phyloP scores from a whole-genome alignment of 345 rosid species.

The Mallotus nudiflorus region DNA sequence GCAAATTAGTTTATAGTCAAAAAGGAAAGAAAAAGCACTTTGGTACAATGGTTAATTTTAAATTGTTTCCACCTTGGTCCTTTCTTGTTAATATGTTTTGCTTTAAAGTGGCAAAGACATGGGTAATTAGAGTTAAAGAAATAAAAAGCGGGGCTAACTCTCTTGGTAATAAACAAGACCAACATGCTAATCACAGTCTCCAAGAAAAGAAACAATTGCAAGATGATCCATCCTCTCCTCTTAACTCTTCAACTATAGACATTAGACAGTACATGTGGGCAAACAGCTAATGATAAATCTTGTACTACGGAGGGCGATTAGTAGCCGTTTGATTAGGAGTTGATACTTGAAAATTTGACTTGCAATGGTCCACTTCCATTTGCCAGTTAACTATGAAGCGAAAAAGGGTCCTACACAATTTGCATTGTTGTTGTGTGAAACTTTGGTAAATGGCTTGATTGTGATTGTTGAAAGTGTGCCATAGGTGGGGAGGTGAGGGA shows the following conservation, averaged over 20 bases:
- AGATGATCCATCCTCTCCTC: too few species aligned
- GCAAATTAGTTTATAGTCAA: constrained; percentile 2
- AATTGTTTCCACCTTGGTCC: too few species aligned
- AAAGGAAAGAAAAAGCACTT: background rate
- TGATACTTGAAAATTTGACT: too few species aligned
- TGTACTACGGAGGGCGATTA: background rate
- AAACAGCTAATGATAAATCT: constrained; percentile 13
- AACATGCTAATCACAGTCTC: constrained; percentile 6
- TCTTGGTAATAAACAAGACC: constrained; percentile 13
- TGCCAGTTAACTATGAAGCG: background rate
- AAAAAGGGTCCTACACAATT: constrained; percentile 1
- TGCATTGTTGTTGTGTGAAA: background rate
- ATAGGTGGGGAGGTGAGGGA: too few species aligned
- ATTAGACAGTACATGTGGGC: constrained; percentile 11
- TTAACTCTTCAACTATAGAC: background rate
- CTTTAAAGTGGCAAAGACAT: background rate
- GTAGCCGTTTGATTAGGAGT: background rate
- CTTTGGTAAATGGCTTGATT: background rate
- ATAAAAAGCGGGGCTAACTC: constrained; percentile 2
- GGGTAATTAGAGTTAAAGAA: background rate
- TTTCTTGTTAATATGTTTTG: too few species aligned
- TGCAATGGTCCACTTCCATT: background rate
- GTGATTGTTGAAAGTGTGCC: too few species aligned
- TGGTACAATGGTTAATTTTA: too few species aligned
- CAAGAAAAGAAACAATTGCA: constrained; percentile 2